These are phyloP conservation scores for Geosmithia flava DNA, from an alignment of 2,329 filamentous ascomycete genomes.

Conservation along the genomic window DNA sequence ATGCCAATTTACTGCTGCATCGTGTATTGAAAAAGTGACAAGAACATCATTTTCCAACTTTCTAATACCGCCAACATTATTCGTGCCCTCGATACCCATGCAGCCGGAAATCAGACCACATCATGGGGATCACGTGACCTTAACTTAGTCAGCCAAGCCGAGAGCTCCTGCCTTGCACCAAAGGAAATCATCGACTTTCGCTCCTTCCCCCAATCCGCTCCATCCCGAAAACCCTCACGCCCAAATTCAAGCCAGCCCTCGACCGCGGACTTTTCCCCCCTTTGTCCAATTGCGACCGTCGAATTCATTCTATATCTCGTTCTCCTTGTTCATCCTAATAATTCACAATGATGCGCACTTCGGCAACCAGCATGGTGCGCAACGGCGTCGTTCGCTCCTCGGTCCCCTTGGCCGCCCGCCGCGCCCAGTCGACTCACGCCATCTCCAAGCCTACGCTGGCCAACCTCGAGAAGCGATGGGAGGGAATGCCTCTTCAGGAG, in stretches of 20 bases:
- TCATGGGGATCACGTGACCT: constrained; percentile 1
- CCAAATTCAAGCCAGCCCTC: not conserved
- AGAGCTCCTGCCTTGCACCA: constrained; percentile 1
- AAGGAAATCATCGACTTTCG: constrained; percentile 2
- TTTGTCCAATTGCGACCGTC: constrained; percentile 1
- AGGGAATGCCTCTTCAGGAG: constrained; percentile 94
- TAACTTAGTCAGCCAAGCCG: constrained; percentile 2
- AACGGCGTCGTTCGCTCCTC: constrained; percentile 31
- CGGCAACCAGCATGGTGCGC: constrained; percentile 40
- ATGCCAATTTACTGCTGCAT: not conserved
- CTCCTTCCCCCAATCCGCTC: not conserved
- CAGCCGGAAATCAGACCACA: constrained; percentile 1
- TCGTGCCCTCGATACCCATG: not conserved
- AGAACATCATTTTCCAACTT: not conserved
- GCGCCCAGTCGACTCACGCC: constrained; percentile 60
- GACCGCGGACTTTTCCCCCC: not conserved
- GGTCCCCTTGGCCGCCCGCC: constrained; percentile 26
- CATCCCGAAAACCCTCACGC: constrained; percentile 4
- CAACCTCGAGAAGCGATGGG: constrained; percentile 99
- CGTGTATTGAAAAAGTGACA: not conserved
- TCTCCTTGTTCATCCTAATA: not conserved
- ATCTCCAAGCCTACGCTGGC: constrained; percentile 96
- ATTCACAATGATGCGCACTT: constrained; percentile 32
- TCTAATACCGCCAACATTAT: not conserved
- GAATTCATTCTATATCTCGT: not conserved